Evolutionary conservation across 306 rosid species (phyloP), one percentile per base, ranked within the genome.

Genomic region (Urtica urens): DNA sequence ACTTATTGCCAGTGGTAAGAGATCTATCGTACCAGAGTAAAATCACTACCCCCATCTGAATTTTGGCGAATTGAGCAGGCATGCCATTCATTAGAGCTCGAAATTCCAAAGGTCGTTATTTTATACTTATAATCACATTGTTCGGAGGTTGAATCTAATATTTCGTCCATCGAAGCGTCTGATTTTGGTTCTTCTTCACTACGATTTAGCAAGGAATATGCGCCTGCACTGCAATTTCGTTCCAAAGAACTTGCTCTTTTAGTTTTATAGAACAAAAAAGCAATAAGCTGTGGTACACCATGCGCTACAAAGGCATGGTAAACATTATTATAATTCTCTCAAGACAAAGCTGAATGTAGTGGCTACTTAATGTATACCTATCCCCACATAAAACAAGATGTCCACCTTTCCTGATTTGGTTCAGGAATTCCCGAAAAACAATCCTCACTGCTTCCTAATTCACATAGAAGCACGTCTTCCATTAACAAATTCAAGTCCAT

Each of bases 31-130:
- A 60, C 69, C 68, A 60, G 51, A 8, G 48, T 62, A 55, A 27
- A 61, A 46, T 58, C 60, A 21, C 51, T 23, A 50, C 56, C 69
- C n/a, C 74, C 70, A 19, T 18, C 41, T 38, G 37, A 21, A 41
- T 58, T 69, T 38, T 55, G 60, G 33, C 17, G 30, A 33, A 69
- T 58, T 21, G 66, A 69, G 10, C 62, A 63, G 38, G 70, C 70
- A 19, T 47, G 44, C 75, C 75, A 63, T 24, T 66, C 73, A 47
- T 49, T 66, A 20, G 39, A 53, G 51, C 55, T 52, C 28, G 59
- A 20, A 46, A 55, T 55, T 57, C 66, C 67, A 18, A 57, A 53
- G 19, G 60, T 70, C 6, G 49, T 65, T 23, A 31, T 41, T 8
- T 44, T 42, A 21, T 62, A 54, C 51, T 54, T 14, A 48, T 21